A percentile compares a stretch with the other conserved stretches of the same genome.
These are phyloP conservation scores for Epichloe elymi DNA, from an alignment of 2,329 filamentous ascomycete species.

Conservation along the genomic window DNA sequence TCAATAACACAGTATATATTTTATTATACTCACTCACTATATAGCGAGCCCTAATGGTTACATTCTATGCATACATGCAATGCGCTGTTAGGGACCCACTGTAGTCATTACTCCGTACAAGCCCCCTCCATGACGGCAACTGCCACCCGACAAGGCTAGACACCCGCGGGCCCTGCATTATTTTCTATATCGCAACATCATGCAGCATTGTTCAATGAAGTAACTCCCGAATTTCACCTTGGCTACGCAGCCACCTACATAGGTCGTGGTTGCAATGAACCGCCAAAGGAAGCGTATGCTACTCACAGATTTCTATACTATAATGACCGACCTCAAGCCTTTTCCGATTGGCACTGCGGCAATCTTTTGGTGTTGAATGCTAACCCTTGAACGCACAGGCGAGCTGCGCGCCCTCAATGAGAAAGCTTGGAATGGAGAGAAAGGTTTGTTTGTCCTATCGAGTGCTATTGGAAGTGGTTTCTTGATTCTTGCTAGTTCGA, in stretches of 20 bases:
- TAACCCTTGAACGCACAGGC: slow-evolving; percentile 37
- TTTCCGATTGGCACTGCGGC: neutral
- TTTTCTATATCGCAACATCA: neutral
- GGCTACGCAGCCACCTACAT: neutral
- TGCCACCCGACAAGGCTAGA: neutral
- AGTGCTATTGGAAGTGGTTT: slow-evolving; percentile 8
- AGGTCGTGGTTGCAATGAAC: slow-evolving; percentile 5
- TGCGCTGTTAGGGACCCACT: neutral
- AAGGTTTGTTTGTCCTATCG: slow-evolving; percentile 41
- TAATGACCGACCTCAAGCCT: neutral
- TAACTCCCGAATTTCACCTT: neutral
- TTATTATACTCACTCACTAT: too few species aligned
- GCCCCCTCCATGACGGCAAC: neutral
- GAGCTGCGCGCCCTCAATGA: slow-evolving; percentile 83
- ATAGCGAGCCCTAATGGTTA: too few species aligned
- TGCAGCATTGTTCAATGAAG: slow-evolving; percentile 9
- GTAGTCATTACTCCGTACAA: neutral
- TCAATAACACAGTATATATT: too few species aligned
- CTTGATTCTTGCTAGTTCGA: slow-evolving; percentile 5
- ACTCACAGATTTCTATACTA: neutral
- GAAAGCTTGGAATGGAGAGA: slow-evolving; percentile 78
- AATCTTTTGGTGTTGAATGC: neutral
- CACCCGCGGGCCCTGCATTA: neutral
- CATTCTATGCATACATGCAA: too few species aligned
- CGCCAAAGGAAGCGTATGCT: slow-evolving; percentile 6